phyloP scores from a whole-genome alignment of 805 yeast species.

The Myxozyma kluyveri region DNA sequence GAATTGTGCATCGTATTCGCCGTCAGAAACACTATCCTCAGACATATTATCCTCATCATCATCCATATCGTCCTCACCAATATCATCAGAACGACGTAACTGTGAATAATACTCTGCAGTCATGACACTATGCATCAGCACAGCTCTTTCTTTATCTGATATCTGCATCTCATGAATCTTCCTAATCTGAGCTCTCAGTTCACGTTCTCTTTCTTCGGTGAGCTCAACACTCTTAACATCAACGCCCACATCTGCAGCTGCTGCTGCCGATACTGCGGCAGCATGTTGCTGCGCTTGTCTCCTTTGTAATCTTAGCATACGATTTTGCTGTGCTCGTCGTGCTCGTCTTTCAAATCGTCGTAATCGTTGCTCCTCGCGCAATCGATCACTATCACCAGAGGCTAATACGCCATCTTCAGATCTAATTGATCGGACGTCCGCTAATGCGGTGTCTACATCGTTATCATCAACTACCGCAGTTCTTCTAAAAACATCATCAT shows the following conservation, averaged over 20 bases:
- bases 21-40: conserved; percentile 29
- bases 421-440: conserved; percentile 1
- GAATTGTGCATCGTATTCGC: conserved; percentile 13
- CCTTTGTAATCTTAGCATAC: conserved; percentile 1
- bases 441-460: neutral
- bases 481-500: neutral
- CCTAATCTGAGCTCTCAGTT: conserved; percentile 35
- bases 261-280: conserved; percentile 8
- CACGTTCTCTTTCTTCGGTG: conserved; percentile 21
- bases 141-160: conserved; percentile 39
- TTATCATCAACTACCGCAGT: neutral
- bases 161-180: conserved; percentile 35
- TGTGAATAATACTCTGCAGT: conserved; percentile 36
- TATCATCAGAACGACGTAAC: conserved; percentile 32
- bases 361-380: neutral
- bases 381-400: neutral
- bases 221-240: conserved; percentile 1
- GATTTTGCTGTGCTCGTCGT: neutral
- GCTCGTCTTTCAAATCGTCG: neutral
- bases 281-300: conserved; percentile 6
- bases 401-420: conserved; percentile 9
- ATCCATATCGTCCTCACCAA: conserved; percentile 26
- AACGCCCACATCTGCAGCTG: conserved; percentile 12
- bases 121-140: conserved; percentile 40
- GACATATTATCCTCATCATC: conserved; percentile 28